Conservation (phyloP, 2,329 filamentous ascomycete genomes). For the Fusarium siculi region DNA sequence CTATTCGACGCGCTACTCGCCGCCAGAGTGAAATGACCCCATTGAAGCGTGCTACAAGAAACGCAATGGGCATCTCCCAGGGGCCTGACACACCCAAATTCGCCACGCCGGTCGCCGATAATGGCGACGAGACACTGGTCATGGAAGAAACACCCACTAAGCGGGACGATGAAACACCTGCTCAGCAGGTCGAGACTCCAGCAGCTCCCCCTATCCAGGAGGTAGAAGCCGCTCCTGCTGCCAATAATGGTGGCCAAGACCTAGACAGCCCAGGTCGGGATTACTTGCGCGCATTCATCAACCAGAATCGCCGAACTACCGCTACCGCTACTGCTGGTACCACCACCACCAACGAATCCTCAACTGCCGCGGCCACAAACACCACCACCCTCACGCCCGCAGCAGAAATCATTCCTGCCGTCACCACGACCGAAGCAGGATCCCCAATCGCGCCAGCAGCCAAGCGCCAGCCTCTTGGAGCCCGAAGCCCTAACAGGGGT, state of each 20-base stretch:
- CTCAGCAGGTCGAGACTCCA: background rate
- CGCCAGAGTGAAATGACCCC: constrained; percentile 11
- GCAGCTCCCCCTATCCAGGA: constrained; percentile 9
- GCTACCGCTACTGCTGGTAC: constrained; percentile 19
- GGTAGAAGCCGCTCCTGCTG: constrained; percentile 5
- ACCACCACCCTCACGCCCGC: constrained; percentile 39
- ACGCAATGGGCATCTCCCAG: background rate
- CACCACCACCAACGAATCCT: constrained; percentile 44
- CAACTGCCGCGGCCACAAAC: constrained; percentile 31
- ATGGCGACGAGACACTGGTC: background rate
- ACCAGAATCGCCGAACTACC: constrained; percentile 43
- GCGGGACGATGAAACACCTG: background rate
- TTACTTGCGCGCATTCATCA: constrained; percentile 51
- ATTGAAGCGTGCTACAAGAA: background rate
- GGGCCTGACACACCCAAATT: background rate
- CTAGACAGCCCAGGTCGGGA: constrained; percentile 50
- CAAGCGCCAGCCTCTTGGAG: constrained; percentile 47
- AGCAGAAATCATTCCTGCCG: constrained; percentile 38
- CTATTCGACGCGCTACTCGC: background rate
- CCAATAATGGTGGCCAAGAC: constrained; percentile 20
- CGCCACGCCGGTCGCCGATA: background rate
- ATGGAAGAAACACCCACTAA: background rate
- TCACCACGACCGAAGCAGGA: constrained; percentile 43
- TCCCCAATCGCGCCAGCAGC: constrained; percentile 44
- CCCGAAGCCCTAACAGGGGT: constrained; percentile 51